Conservation (phyloP, 176 grass and related monocot genomes). For the Musa beccarii region DNA sequence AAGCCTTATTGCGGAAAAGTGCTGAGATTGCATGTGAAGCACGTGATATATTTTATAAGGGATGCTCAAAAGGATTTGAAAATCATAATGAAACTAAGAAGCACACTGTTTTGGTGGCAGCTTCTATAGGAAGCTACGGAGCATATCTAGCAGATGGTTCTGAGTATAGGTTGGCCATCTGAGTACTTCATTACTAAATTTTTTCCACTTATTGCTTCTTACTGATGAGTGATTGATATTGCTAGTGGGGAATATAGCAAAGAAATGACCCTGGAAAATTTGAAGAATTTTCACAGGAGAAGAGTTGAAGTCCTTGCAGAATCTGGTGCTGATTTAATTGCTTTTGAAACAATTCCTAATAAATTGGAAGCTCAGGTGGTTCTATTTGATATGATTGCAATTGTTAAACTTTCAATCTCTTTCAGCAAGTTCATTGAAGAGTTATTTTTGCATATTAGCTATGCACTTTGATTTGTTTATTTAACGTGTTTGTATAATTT, state of each 20-base stretch:
- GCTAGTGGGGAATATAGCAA: constrained; percentile 72
- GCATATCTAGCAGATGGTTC: constrained; percentile 97
- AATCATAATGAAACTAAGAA: background rate
- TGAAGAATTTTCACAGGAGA: constrained; percentile 84
- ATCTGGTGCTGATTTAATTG: constrained; percentile 71
- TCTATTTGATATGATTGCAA: background rate
- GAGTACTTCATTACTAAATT: background rate
- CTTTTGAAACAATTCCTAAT: constrained; percentile 95
- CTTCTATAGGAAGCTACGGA: constrained; percentile 90
- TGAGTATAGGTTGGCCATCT: constrained; percentile 60
- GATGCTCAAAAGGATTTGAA: constrained; percentile 13
- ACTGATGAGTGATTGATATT: background rate
- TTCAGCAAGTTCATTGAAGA: background rate
- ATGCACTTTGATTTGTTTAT: background rate
- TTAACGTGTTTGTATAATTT: too few relatives aligned
- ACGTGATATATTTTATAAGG: constrained; percentile 49
- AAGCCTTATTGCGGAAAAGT: constrained; percentile 60
- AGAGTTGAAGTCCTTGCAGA: constrained; percentile 74
- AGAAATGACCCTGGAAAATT: constrained; percentile 44
- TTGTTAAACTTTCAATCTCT: background rate
- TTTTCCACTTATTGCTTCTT: background rate
- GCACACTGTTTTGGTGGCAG: constrained; percentile 63
- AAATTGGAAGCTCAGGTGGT: constrained; percentile 90
- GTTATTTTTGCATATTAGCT: background rate
- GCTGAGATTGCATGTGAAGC: constrained; percentile 80